Evolutionary conservation across 225 moss, liverwort and hornwort species (phyloP).

Genomic region (Thuidium tamariscinum): DNA sequence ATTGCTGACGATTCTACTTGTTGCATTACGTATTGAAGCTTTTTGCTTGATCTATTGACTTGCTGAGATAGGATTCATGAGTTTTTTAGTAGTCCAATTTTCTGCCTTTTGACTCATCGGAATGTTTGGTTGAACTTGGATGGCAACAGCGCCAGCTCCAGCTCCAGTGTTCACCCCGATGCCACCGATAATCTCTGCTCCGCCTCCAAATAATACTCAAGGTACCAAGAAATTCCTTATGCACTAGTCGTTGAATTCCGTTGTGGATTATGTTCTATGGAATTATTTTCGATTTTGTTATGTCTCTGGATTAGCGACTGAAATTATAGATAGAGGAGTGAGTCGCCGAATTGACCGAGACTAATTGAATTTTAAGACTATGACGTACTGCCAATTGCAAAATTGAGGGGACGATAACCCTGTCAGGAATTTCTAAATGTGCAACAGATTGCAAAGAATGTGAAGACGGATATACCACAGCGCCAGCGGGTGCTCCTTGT

Average conservation of each 20-base stretch:
- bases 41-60: neutral
- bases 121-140: neutral
- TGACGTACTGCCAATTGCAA: neutral
- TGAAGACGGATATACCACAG: conserved; percentile 36
- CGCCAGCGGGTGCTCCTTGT: conserved; percentile 48
- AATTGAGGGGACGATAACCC: neutral
- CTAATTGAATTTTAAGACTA: neutral
- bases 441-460: conserved; percentile 45
- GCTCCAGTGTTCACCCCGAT: conserved; percentile 24
- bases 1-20: neutral
- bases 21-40: neutral
- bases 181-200: conserved; percentile 29
- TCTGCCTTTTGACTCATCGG: conserved; percentile 1
- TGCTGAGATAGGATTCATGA: neutral
- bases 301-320: neutral
- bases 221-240: neutral
- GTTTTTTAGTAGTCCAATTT: neutral
- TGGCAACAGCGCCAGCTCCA: conserved; percentile 35
- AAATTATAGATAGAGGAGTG: neutral
- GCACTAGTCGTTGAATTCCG: neutral
- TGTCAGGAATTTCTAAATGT: neutral
- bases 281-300: neutral
- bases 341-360: neutral
- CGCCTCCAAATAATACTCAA: conserved; percentile 47
- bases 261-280: neutral